These are phyloP conservation scores for Spencermartinsiella europaea DNA, from an alignment of 805 yeast species.

Conservation along the genomic window DNA sequence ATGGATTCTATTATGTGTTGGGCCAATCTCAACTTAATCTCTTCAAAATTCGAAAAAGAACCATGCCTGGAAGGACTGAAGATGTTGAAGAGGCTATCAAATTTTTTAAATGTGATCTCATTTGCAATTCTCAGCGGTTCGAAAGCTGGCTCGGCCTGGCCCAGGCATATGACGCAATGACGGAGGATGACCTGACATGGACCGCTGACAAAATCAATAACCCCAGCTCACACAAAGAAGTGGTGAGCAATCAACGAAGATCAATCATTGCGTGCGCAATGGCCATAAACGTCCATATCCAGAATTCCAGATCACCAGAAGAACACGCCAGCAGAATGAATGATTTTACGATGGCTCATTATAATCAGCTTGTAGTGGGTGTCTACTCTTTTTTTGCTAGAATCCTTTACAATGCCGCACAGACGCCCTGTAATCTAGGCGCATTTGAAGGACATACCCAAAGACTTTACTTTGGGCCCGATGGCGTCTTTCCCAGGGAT, in stretches of 20 bases:
- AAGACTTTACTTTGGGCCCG: constrained; percentile 26
- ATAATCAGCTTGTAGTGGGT: constrained; percentile 36
- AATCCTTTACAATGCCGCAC: constrained; percentile 41
- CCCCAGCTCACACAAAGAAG: constrained; percentile 51
- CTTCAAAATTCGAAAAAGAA: constrained; percentile 65
- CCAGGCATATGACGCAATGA: constrained; percentile 68
- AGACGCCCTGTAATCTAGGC: constrained; percentile 38
- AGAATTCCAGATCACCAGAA: constrained; percentile 4
- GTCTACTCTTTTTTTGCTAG: constrained; percentile 53
- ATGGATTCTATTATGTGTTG: constrained; percentile 65
- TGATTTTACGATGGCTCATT: constrained; percentile 10
- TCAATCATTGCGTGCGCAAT: constrained; percentile 68
- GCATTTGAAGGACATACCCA: constrained; percentile 52
- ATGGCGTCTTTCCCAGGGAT: constrained; percentile 16
- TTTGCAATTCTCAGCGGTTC: constrained; percentile 58
- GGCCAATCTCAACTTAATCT: constrained; percentile 65
- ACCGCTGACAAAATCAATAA: constrained; percentile 75
- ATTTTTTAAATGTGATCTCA: constrained; percentile 60
- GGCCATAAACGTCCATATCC: constrained; percentile 50
- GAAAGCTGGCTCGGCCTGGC: constrained; percentile 88
- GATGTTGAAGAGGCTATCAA: constrained; percentile 72
- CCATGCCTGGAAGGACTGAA: constrained; percentile 74
- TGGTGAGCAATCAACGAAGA: constrained; percentile 62
- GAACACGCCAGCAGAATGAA: not conserved
- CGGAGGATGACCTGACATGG: constrained; percentile 91